Percentiles rank a stretch among this genome's conserved stretches.
Evolutionary conservation across 2,329 filamentous ascomycete genomes (phyloP).

Genomic region (Hypoxylon sp.): DNA sequence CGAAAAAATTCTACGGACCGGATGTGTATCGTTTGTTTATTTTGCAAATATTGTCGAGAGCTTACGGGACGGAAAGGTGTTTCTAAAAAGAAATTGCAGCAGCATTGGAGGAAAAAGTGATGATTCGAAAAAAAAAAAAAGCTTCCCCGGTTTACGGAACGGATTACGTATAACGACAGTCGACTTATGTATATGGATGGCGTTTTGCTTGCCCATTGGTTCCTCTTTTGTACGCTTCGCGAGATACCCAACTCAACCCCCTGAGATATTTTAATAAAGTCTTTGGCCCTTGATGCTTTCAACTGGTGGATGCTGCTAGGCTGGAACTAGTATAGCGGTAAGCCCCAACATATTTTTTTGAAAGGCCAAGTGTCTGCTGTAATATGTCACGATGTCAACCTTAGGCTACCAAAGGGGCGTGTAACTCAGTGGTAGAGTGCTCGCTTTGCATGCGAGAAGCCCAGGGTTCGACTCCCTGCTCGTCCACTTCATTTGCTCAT

Average conservation of each 20-base stretch:
- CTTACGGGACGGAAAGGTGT: slow-evolving; percentile 2
- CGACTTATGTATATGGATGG: slow-evolving; percentile 15
- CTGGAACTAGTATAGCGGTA: neutral
- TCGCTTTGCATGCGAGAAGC: neutral
- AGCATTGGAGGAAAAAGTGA: slow-evolving; percentile 21
- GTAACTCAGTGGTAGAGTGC: neutral
- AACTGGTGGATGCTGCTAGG: neutral
- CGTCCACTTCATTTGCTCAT: neutral
- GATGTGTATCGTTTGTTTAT: no score
- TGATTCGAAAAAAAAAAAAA: slow-evolving; percentile 7
- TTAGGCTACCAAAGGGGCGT: neutral
- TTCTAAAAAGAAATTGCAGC: slow-evolving; percentile 25
- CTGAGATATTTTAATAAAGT: slow-evolving; percentile 25
- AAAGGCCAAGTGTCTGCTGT: no score
- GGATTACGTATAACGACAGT: slow-evolving; percentile 16
- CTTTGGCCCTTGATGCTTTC: slow-evolving; percentile 13
- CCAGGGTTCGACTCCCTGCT: slow-evolving; percentile 1
- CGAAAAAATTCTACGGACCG: no score
- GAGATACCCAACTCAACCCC: slow-evolving; percentile 41
- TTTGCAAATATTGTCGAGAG: slow-evolving; percentile 9
- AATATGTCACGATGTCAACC: no score
- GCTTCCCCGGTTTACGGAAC: slow-evolving; percentile 15
- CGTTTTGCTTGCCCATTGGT: slow-evolving; percentile 14
- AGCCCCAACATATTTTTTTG: neutral
- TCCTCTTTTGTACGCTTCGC: slow-evolving; percentile 29